A percentile compares a stretch with the other conserved stretches of the same genome.
phyloP scores from a whole-genome alignment of 2,329 filamentous ascomycete species.

The Dryadomyces quercus-mongolicae region DNA sequence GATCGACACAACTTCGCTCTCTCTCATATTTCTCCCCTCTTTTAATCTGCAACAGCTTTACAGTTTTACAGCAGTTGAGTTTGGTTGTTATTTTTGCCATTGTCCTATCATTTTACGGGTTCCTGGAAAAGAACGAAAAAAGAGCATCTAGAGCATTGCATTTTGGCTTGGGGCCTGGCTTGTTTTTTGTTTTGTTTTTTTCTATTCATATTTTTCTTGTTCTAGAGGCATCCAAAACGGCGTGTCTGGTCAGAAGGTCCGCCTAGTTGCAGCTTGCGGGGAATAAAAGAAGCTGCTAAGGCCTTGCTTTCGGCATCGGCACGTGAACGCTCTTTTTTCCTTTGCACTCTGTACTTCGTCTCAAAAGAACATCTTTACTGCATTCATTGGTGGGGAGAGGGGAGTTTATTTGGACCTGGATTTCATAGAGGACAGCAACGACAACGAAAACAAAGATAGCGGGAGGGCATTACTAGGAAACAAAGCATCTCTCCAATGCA shows the following conservation, averaged over 20 bases:
- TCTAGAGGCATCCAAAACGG: not conserved
- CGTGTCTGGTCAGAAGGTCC: not conserved
- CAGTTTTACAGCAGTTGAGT: not conserved
- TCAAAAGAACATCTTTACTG: not conserved
- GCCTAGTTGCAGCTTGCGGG: not conserved
- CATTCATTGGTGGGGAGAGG: not conserved
- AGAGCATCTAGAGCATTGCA: slow-evolving; percentile 2
- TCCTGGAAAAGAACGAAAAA: not conserved
- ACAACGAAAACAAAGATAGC: not conserved
- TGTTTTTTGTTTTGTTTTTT: not conserved
- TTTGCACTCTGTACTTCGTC: not conserved
- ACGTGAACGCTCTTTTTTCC: no score
- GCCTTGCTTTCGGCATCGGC: no score
- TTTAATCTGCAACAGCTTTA: not conserved
- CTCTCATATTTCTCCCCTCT: not conserved
- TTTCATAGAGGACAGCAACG: not conserved
- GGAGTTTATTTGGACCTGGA: not conserved
- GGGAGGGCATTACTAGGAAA: not conserved
- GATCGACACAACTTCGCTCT: not conserved
- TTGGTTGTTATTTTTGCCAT: not conserved
- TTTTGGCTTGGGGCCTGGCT: not conserved
- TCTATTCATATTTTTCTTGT: not conserved
- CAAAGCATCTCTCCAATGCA: not conserved
- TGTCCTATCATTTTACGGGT: not conserved
- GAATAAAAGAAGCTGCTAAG: not conserved